Evolutionary conservation across 192 early-diverging fungal genomes (phyloP), one percentile per base, ranked within the genome.

Genomic region (Coemansia sp.): DNA sequence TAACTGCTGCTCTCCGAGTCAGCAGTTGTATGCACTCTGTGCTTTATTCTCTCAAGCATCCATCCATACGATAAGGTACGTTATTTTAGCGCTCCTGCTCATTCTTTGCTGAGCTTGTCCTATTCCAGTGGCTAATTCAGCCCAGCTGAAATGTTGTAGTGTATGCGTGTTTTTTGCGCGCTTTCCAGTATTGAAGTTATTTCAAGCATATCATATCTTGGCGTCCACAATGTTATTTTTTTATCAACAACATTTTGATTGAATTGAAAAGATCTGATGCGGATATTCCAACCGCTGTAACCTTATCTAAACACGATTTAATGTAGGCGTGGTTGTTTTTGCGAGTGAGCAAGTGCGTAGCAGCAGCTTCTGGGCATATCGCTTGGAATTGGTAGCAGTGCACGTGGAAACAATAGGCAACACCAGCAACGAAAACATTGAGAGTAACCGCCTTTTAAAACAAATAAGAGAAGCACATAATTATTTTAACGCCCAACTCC

Each of bases 51-150:
- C 52, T 13, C 21, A 9, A 50, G 19, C 26, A 23, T 38, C 16
- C 26, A 23, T 38, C 16, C 57, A 59, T 59, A 16, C 57, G 39
- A 59, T 59, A 59, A 59, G 57, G 57, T 59, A 59, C 38, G 37
- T 41, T 11, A 23, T 15, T 45, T 19, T 23, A 32, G 32, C 32
- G 32, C 32, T 32, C 2, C 32, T 32, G 32, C 11, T 9, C 19
- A 15, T 26, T 54, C 2, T 26, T 26, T 54, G 21, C 21, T 5
- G 9, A 7, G 9, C 52, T 26, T 54, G 18, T 53, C 50, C 3
- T 53, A 53, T 53, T 21, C 3, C 50, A 53, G 1, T 21, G 11
- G 19, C 19, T 7, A 3, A 4, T 21, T 23, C 23, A 23, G 18
- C 12, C 19, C 50, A 53, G 23, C 18, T 19, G 32, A 32, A 32